These are phyloP conservation scores for Pseudocercospora pini-densiflorae DNA, from an alignment of 2,329 filamentous ascomycete genomes.

Conservation along the genomic window DNA sequence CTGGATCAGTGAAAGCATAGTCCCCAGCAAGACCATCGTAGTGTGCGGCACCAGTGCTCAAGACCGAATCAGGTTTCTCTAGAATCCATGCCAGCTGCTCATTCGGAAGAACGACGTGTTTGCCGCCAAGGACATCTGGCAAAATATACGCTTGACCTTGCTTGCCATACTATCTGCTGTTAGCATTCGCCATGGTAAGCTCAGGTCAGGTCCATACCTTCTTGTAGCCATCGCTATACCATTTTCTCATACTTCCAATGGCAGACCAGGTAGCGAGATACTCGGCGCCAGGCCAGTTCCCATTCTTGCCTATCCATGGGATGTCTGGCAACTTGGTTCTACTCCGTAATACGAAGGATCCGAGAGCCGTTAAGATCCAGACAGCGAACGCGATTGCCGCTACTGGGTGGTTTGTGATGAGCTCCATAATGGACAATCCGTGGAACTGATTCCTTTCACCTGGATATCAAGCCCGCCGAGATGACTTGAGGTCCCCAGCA, in stretches of 20 bases:
- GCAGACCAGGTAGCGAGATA: constrained; percentile 23
- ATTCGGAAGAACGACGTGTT: constrained; percentile 29
- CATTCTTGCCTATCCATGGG: constrained; percentile 29
- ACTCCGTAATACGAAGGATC: constrained; percentile 4
- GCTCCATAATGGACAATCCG: neutral
- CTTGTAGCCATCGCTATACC: constrained; percentile 27
- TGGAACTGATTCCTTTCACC: too few species aligned
- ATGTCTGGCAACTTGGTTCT: constrained; percentile 15
- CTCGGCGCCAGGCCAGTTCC: constrained; percentile 18
- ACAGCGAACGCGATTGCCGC: neutral
- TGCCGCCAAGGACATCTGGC: constrained; percentile 29
- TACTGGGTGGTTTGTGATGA: constrained; percentile 12
- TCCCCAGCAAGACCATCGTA: constrained; percentile 45
- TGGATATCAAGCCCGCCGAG: too few species aligned
- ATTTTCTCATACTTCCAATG: constrained; percentile 16
- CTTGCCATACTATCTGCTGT: constrained; percentile 19
- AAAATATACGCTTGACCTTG: constrained; percentile 31
- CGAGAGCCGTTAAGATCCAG: neutral
- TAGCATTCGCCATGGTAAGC: neutral
- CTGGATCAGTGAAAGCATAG: constrained; percentile 44
- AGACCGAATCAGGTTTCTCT: constrained; percentile 48
- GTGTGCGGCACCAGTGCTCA: constrained; percentile 44
- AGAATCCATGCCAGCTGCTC: constrained; percentile 44
- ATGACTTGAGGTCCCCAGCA: too few species aligned
- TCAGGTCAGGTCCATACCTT: constrained; percentile 16